These are phyloP conservation scores for Ogataea pignaliae DNA, from an alignment of 805 yeast species.

Conservation along the genomic window DNA sequence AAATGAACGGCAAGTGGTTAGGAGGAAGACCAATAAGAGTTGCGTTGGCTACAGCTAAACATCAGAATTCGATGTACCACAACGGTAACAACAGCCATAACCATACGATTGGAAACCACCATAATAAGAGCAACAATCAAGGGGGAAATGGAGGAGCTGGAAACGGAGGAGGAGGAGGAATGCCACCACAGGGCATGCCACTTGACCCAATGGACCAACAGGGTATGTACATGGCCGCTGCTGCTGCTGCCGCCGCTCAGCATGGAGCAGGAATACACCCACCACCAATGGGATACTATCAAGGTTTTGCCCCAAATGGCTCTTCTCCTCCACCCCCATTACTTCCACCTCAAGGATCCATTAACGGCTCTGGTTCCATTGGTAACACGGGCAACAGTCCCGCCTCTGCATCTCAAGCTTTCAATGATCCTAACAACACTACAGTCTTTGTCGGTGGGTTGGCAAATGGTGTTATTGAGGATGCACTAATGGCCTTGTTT, in stretches of 20 bases:
- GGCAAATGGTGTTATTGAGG: conserved; percentile 59
- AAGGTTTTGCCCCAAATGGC: conserved; percentile 13
- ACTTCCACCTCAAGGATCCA: conserved; percentile 1
- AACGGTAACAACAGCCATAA: background rate
- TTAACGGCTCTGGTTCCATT: background rate
- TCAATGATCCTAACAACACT: conserved; percentile 65
- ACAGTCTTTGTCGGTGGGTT: conserved; percentile 69
- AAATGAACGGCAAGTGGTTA: conserved; percentile 78
- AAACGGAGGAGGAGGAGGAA: conserved; percentile 5
- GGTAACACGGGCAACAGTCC: conserved; percentile 2
- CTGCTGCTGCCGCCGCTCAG: conserved; percentile 7
- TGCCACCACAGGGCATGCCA: conserved; percentile 9
- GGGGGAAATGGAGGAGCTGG: conserved; percentile 10
- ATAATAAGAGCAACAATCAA: conserved; percentile 10
- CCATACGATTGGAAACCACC: background rate
- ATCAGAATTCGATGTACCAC: conserved; percentile 22
- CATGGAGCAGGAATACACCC: conserved; percentile 14
- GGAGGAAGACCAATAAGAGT: conserved; percentile 75
- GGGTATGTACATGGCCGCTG: conserved; percentile 17
- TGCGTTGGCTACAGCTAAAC: conserved; percentile 75
- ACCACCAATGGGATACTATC: conserved; percentile 25
- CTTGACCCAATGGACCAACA: conserved; percentile 21
- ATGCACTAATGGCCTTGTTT: conserved; percentile 55
- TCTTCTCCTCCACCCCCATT: conserved; percentile 6
- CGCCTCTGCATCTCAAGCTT: conserved; percentile 21